Base-by-base conservation (phyloP, 2,329 filamentous ascomycete species). In the Endocalyx cinctus region DNA sequence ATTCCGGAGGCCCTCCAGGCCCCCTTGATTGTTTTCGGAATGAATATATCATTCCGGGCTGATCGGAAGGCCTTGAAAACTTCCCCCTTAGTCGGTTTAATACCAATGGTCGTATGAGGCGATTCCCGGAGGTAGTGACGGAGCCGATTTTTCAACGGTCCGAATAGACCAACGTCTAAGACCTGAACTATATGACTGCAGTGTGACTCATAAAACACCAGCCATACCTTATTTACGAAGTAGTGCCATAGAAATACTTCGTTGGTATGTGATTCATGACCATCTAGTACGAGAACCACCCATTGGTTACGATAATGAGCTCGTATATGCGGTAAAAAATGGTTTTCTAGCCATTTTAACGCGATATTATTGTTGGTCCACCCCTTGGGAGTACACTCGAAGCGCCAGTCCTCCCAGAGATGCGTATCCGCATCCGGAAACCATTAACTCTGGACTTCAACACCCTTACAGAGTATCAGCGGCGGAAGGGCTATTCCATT, bases 201-300 rank as follows among this genome's bases (percentile, higher is more conserved):
- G 15, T 33, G 34, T 25, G 14, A 16, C 14, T 36, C n/a, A 17
- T 31, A 36, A 27, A 25, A 31, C n/a, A 33, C 31, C 5, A 33
- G 22, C 31, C 20, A 36, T 4, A 26, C 27, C n/a, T n/a, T n/a
- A n/a, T n/a, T n/a, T n/a, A n/a, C n/a, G n/a, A n/a, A n/a, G n/a
- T n/a, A n/a, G n/a, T n/a, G n/a, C n/a, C n/a, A n/a, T n/a, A n/a
- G n/a, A n/a, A n/a, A n/a, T n/a, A n/a, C n/a, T n/a, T n/a, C n/a
- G n/a, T n/a, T n/a, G n/a, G n/a, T n/a, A n/a, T n/a, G n/a, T n/a
- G n/a, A n/a, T n/a, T n/a, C n/a, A n/a, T 35, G 33, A 22, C 33
- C 19, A 12, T 34, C 33, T 18, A 13, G 27, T 4, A 35, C 11
- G n/a, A 35, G 25, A 6, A 35, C 34, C 4, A 26, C 22, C 17